A percentile compares a stretch with the other conserved stretches of the same genome.
Conservation (phyloP, 2,329 filamentous ascomycete genomes). For the Chaetothyriales sp. region DNA sequence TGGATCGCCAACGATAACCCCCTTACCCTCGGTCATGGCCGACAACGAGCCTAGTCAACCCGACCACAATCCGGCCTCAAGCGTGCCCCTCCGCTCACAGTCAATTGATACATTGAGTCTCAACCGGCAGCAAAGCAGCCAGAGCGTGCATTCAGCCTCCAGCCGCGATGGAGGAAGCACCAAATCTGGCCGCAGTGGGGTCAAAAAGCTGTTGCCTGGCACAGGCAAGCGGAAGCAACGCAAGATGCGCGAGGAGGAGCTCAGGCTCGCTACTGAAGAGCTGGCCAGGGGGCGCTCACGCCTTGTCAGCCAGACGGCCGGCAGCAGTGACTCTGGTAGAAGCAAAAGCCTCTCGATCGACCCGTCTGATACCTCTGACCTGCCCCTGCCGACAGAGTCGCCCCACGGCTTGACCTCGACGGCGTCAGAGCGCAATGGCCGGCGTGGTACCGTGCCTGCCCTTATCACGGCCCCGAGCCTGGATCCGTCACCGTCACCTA, state of each 20-base stretch:
- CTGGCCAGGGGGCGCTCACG: constrained; percentile 7
- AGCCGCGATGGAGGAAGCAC: constrained; percentile 26
- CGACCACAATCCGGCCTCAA: constrained; percentile 14
- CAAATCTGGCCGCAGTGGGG: constrained; percentile 29
- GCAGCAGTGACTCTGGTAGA: constrained; percentile 5
- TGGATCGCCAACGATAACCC: constrained; percentile 14
- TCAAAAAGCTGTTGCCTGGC: constrained; percentile 37
- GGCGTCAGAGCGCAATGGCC: constrained; percentile 21
- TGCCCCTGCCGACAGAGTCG: constrained; percentile 35
- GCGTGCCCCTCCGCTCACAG: constrained; percentile 18
- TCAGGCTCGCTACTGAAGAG: constrained; percentile 10
- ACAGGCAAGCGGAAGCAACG: constrained; percentile 31
- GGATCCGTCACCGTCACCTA: constrained; percentile 8
- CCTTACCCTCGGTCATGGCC: constrained; percentile 20
- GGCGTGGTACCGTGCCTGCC: constrained; percentile 13
- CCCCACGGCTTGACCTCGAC: constrained; percentile 47
- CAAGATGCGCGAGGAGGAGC: constrained; percentile 18
- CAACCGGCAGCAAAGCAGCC: constrained; percentile 20
- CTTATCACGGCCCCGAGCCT: constrained; percentile 5
- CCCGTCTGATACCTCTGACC: constrained; percentile 8
- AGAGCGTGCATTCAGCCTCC: constrained; percentile 22
- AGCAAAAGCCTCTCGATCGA: constrained; percentile 15
- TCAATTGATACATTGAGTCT: constrained; percentile 26
- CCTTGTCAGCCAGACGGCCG: constrained; percentile 4
- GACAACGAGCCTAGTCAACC: constrained; percentile 25